Conservation (phyloP, 352 stramenopile genomes). For the Elongisporangium prolatum region DNA sequence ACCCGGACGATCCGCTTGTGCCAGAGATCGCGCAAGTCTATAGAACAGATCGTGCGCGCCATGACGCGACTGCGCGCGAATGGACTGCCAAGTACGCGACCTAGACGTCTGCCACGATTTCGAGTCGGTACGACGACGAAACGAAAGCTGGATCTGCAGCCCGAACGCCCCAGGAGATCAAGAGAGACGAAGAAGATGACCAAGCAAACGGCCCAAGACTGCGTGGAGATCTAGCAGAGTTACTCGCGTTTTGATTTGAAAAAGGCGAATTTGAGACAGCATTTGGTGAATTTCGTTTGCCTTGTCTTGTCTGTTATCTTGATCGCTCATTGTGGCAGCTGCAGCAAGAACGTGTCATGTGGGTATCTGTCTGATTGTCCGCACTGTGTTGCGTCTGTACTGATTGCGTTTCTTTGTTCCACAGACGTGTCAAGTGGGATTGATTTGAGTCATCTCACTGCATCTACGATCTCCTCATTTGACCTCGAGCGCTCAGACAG, state of each 20-base stretch:
- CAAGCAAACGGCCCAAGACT: neutral
- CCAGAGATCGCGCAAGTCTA: constrained; percentile 93
- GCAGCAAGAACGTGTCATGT: no score
- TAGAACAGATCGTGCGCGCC: constrained; percentile 90
- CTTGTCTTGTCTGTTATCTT: neutral
- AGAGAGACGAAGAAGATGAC: neutral
- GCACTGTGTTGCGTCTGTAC: neutral
- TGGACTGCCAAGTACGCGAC: constrained; percentile 99
- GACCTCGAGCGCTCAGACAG: no score
- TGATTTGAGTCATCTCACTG: no score
- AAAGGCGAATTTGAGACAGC: neutral
- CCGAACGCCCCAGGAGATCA: neutral
- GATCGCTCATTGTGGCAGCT: neutral
- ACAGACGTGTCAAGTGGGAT: neutral
- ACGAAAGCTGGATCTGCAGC: neutral
- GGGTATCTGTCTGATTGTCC: neutral
- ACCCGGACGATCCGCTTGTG: constrained; percentile 98
- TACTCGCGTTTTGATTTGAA: neutral
- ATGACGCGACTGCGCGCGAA: constrained; percentile 95
- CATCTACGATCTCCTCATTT: no score
- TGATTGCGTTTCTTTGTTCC: neutral
- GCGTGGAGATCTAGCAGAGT: neutral
- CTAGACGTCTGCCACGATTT: constrained; percentile 41
- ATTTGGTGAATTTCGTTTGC: neutral
- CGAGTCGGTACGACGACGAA: neutral